Percentiles rank a stretch among this genome's conserved stretches.
These are phyloP conservation scores for Beauveria scarabaeidicola DNA, from an alignment of 2,329 filamentous ascomycete species.

Conservation along the genomic window DNA sequence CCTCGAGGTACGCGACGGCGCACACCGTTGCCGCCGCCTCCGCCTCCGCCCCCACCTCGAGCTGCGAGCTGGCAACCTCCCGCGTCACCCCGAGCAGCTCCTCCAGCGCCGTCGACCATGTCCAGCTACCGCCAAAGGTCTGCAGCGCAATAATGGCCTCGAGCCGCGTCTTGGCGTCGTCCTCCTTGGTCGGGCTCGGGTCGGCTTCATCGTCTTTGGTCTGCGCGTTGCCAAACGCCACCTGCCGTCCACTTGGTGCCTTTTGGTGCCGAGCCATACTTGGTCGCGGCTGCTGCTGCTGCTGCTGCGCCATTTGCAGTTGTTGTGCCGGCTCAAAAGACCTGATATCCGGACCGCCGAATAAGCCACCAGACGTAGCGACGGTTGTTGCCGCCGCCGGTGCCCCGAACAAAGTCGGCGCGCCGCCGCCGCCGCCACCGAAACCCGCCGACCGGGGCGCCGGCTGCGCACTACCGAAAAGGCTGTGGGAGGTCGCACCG, in stretches of 20 bases:
- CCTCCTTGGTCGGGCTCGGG: background rate
- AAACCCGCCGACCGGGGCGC: background rate
- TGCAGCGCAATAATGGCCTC: conserved; percentile 43
- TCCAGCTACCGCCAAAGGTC: conserved; percentile 47
- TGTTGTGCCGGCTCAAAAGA: too few species aligned
- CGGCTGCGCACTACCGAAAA: background rate
- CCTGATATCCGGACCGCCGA: background rate
- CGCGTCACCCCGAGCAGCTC: conserved; percentile 18
- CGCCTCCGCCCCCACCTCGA: conserved; percentile 9
- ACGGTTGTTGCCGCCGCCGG: background rate
- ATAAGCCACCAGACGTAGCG: background rate
- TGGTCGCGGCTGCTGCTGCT: background rate
- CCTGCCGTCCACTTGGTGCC: background rate
- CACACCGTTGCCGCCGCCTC: conserved; percentile 22
- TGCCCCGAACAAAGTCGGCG: background rate
- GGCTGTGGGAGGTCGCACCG: background rate
- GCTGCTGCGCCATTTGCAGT: background rate
- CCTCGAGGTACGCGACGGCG: conserved; percentile 32
- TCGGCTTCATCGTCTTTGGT: background rate
- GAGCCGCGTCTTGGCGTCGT: conserved; percentile 12
- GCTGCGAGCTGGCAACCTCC: background rate
- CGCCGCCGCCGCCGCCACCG: background rate
- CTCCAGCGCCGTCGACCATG: conserved; percentile 23
- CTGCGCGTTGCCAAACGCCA: background rate
- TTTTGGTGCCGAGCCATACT: background rate